Percentiles rank a stretch among this genome's conserved stretches.
These are phyloP conservation scores for Deinandra increscens DNA, from an alignment of 129 eudicot species.

Conservation along the genomic window DNA sequence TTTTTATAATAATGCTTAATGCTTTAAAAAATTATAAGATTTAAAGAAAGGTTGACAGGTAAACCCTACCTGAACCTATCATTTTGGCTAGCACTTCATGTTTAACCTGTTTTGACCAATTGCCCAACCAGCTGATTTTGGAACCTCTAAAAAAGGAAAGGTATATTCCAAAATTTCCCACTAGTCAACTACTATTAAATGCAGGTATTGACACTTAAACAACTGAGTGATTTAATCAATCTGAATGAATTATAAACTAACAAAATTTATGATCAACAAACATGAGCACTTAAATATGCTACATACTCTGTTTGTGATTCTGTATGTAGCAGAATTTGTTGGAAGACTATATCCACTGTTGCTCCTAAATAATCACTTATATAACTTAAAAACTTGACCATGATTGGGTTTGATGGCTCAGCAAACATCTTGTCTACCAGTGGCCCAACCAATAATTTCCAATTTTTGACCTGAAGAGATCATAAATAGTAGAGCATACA, in stretches of 20 bases:
- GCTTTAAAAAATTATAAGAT: not conserved
- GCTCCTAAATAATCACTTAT: slow-evolving; percentile 78
- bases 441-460: slow-evolving; percentile 59
- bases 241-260: slow-evolving; percentile 6
- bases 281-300: slow-evolving; percentile 10
- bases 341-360: slow-evolving; percentile 53
- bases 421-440: slow-evolving; percentile 75
- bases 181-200: not conserved
- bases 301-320: slow-evolving; percentile 60
- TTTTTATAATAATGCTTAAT: not conserved
- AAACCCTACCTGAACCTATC: not conserved
- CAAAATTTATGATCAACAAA: not conserved
- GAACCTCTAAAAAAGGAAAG: not conserved
- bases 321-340: slow-evolving; percentile 52
- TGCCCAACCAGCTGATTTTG: slow-evolving; percentile 6
- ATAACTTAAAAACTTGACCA: slow-evolving; percentile 69
- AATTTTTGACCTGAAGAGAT: slow-evolving; percentile 65
- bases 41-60: not conserved
- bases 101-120: not conserved
- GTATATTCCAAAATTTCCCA: not conserved
- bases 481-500: not conserved
- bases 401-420: slow-evolving; percentile 80
- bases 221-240: not conserved
- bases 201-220: slow-evolving; percentile 5
- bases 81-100: not conserved